phyloP scores from a whole-genome alignment of 2,329 filamentous ascomycete genomes.

The Diplodia corticola region DNA sequence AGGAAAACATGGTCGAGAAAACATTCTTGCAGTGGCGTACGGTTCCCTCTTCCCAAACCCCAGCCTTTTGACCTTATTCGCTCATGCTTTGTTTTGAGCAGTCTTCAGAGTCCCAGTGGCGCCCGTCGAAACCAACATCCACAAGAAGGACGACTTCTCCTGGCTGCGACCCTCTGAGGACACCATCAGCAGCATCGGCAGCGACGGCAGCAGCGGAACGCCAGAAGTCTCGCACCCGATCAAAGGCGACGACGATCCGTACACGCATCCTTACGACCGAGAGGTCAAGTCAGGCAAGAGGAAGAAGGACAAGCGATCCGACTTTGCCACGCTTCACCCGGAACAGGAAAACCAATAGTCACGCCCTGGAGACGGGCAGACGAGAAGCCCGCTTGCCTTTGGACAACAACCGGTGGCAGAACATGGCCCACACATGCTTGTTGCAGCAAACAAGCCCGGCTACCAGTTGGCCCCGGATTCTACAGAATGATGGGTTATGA shows the following conservation, averaged over 20 bases:
- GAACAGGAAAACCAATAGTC: not conserved
- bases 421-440: not conserved
- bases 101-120: constrained; percentile 13
- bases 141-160: not conserved
- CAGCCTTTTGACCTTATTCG: not conserved
- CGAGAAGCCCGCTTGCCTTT: not conserved
- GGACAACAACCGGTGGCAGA: not conserved
- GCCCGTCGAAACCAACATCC: constrained; percentile 5
- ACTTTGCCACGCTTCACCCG: not conserved
- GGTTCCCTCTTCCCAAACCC: not conserved
- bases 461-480: not conserved
- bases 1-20: not conserved
- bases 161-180: not conserved
- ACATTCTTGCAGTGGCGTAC: not conserved
- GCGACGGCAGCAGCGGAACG: not conserved
- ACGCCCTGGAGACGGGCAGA: no score
- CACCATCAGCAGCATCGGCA: not conserved
- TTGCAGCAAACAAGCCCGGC: not conserved
- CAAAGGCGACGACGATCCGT: not conserved
- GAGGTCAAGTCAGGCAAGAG: not conserved
- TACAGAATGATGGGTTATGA: not conserved
- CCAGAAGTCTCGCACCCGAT: not conserved
- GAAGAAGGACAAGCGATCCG: not conserved
- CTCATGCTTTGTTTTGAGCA: not conserved
- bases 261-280: constrained; percentile 8